Evolutionary conservation across 164 flowering plant genomes (phyloP), one percentile per base, ranked within the genome.

Genomic region (Vitis labrusca): DNA sequence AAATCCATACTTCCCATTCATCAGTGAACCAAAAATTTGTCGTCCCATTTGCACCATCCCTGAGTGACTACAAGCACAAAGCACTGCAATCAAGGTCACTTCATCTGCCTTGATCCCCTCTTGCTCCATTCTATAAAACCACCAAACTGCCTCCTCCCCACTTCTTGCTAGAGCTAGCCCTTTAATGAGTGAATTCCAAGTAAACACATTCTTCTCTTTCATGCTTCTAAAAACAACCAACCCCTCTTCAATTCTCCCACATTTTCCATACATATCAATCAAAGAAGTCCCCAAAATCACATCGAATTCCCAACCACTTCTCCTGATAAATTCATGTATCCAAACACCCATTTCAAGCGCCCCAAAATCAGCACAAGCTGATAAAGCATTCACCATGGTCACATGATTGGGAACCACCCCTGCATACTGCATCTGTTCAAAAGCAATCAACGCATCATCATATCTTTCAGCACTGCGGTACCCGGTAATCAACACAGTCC

Each of bases 261-360:
- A 88, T 73, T 81, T 85, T 27, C 75, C 84, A 64, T 87, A 87
- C 95, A 88, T 85, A 56, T 83, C 90, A 48, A 90, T 53, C 84
- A 88, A 79, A 7, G 86, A 62, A 56, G 90, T 88, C 12, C 90
- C 91, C 66, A 88, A 56, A n/a, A 84, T 74, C 77, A 85, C 85
- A 80, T 88, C 88, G 79, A 85, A 48, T 48, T 82, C 85, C 88
- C 88, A 86, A 30, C 80, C 80, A 32, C 64, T 74, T 47, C 73
- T 79, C 59, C 30, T 75, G 54, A 90, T 72, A 63, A 65, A 83
- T 1, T 80, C 84, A 77, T 86, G 84, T 27, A 85, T 79, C 88
- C 92, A 85, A 47, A 77, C 64, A 23, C 91, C 94, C 86, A 79
- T 82, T 59, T 81, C 85, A 64, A 85, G 76, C 3, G 85, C 89